Base-by-base conservation (phyloP, 805 yeast species). In the Cyberlindnera nakhonratchasimensis region DNA sequence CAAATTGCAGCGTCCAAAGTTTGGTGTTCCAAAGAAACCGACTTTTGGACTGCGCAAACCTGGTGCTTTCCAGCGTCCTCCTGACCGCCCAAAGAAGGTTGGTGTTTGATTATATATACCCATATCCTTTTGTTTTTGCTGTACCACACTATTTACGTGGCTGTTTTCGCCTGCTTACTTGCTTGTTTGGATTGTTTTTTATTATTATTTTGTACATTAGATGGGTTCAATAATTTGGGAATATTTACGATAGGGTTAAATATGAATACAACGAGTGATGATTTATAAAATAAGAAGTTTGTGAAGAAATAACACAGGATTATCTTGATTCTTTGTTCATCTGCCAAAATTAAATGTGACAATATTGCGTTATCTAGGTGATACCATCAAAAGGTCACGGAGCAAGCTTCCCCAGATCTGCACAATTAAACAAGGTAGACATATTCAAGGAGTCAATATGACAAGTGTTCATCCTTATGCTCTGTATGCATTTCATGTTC, bases 21-120 rank as follows among this genome's bases (percentile, higher is more conserved):
- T 57, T 17, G 55, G 54, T 5, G 35, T 50, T 2, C 56, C 54
- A 32, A 57, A 55, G 39, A 54, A 57, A 14, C 42, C 49, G 12
- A 45, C 56, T 5, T 55, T 57, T 40, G 59, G 59, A 2, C 42
- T 58, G 7, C 49, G 59, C 28, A 57, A 57, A 40, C 62, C 62
- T 2, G 56, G 60, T 26, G 61, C 61, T 2, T 58, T 57, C 43
- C 54, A 55, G 24, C 53, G 53, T 38, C 61, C 61, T 8, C 43
- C 46, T 18, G 57, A 53, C 30, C 45, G 53, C 18, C 47, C 45
- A 7, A 50, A 54, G 42, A 54, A 50, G 41, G 45, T 46, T 28
- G 52, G 51, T 33, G 53, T 46, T n/a, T 47, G 40, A 48, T 18
- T 28, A 21, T 31, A 6, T 12, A 9, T 28, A 8, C 25, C 8